Evolutionary conservation across 129 eudicot species (phyloP).

Genomic region (carrot (Daucus carota)): DNA sequence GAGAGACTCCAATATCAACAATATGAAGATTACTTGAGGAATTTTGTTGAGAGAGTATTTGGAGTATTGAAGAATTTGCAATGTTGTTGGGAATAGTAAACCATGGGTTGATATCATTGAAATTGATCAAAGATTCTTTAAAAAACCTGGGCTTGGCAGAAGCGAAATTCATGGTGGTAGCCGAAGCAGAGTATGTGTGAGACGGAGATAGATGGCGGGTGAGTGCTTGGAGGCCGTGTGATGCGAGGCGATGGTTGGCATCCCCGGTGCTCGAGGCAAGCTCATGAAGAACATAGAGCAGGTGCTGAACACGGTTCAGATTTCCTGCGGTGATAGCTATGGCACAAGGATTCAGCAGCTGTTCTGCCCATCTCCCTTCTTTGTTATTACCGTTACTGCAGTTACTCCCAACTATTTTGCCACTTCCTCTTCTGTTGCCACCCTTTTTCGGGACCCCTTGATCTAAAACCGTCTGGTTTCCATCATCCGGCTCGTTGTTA

Average conservation of each 20-base stretch:
- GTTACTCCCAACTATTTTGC: constrained; percentile 30
- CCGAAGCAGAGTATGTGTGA: constrained; percentile 19
- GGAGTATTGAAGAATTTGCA: constrained; percentile 73
- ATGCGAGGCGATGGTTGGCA: constrained; percentile 68
- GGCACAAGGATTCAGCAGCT: constrained; percentile 80
- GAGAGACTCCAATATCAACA: constrained; percentile 75
- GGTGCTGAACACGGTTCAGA: constrained; percentile 63
- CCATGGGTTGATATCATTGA: constrained; percentile 77
- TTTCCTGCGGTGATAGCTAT: constrained; percentile 53
- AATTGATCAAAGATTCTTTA: constrained; percentile 45
- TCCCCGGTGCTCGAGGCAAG: constrained; percentile 71
- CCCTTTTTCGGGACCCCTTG: constrained; percentile 29
- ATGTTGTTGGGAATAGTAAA: constrained; percentile 75
- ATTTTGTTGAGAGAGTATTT: constrained; percentile 49
- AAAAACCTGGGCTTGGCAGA: constrained; percentile 54
- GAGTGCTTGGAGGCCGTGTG: constrained; percentile 66
- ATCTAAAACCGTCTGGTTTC: constrained; percentile 12
- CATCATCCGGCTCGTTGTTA: constrained; percentile 20
- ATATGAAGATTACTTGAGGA: constrained; percentile 43
- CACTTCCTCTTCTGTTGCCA: constrained; percentile 39
- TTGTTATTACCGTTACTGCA: constrained; percentile 27
- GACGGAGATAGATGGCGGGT: constrained; percentile 51
- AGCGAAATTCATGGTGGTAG: constrained; percentile 27
- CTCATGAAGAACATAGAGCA: constrained; percentile 60
- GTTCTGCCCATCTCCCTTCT: constrained; percentile 88